phyloP scores from a whole-genome alignment of 495 filamentous ascomycete species.

The Penicillium subrubescens region DNA sequence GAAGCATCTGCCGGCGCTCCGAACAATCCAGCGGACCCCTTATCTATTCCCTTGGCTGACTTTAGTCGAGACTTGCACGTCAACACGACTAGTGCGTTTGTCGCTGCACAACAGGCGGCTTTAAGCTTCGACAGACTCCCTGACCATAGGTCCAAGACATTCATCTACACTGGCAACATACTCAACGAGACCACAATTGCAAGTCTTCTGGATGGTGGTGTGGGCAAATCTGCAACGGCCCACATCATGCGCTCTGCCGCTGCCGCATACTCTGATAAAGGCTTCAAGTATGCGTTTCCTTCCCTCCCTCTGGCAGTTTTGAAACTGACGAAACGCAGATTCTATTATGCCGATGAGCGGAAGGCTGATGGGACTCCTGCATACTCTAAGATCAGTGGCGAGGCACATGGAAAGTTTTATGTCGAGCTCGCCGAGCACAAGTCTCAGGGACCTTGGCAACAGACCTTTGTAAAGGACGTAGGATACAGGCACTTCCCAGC shows the following conservation, averaged over 20 bases:
- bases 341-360: slow-evolving; percentile 53
- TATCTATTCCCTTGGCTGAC: no score
- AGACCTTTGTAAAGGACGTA: slow-evolving; percentile 48
- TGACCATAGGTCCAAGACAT: slow-evolving; percentile 32
- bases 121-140: no score
- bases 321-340: slow-evolving; percentile 27
- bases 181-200: slow-evolving; percentile 7
- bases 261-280: slow-evolving; percentile 18
- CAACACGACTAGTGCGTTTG: slow-evolving; percentile 14
- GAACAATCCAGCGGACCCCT: no score
- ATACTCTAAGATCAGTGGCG: slow-evolving; percentile 33
- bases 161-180: slow-evolving; percentile 54
- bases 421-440: slow-evolving; percentile 37
- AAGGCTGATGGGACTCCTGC: slow-evolving; percentile 40
- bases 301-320: no score
- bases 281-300: slow-evolving; percentile 47
- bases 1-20: no score
- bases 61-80: no score
- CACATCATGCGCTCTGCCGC: no score
- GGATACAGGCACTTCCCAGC: slow-evolving; percentile 29
- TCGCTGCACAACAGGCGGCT: slow-evolving; percentile 47
- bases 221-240: no score
- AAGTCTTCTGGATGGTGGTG: no score
- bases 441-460: slow-evolving; percentile 44
- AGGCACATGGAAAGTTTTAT: slow-evolving; percentile 45